Evolutionary conservation across 2,329 filamentous ascomycete genomes (phyloP).

Genomic region (Aspergillus viridinutans): DNA sequence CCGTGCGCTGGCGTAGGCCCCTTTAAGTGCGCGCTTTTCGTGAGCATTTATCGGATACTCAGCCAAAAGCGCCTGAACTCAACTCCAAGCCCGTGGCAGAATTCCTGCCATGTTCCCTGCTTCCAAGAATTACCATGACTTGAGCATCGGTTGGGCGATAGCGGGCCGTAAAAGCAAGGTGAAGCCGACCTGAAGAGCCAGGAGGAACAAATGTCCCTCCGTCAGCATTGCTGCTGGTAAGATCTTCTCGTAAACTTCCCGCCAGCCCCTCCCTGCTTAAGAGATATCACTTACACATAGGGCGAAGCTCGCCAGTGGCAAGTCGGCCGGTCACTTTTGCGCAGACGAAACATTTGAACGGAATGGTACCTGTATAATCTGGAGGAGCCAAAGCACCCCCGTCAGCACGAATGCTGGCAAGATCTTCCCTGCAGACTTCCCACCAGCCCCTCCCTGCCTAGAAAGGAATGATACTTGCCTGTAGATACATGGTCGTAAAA

Average conservation of each 20-base stretch:
- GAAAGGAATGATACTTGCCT: neutral
- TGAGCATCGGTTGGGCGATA: neutral
- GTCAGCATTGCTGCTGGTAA: neutral
- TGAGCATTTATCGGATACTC: conserved; percentile 17
- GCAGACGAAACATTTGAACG: neutral
- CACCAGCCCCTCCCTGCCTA: neutral
- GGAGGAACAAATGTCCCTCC: neutral
- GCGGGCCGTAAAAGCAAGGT: too few species aligned
- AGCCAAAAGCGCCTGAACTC: conserved; percentile 15
- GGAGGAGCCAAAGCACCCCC: neutral
- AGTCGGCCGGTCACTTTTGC: too few species aligned
- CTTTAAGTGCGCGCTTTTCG: conserved; percentile 15
- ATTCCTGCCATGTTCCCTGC: conserved; percentile 7
- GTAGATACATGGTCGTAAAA: neutral
- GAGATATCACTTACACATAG: neutral
- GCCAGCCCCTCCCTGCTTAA: neutral
- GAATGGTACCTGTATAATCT: neutral
- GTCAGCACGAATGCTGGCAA: neutral
- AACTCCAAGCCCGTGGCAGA: conserved; percentile 8
- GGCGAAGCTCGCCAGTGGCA: too few species aligned
- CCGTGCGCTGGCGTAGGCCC: conserved; percentile 13
- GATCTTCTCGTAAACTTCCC: neutral
- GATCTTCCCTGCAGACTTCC: neutral
- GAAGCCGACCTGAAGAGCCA: neutral
- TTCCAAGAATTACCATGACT: conserved; percentile 6